Evolutionary conservation across 345 rosid genomes (phyloP).

Genomic region (Sonneratia caseolaris): DNA sequence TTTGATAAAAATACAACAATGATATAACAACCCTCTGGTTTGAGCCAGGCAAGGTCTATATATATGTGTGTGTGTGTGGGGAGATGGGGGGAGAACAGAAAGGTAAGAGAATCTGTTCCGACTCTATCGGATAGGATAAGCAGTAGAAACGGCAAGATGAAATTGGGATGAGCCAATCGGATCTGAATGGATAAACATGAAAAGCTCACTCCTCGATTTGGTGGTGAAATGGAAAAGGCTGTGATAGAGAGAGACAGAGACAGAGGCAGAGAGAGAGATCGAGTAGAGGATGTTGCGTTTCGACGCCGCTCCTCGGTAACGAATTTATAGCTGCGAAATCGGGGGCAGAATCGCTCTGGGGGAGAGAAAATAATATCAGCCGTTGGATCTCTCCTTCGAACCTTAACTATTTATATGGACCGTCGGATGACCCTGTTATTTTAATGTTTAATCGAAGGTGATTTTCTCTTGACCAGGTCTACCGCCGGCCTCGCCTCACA

Average conservation of each 20-base stretch:
- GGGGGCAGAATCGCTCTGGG: too few relatives aligned
- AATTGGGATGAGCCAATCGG: not conserved
- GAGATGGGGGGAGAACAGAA: not conserved
- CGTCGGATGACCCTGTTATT: too few relatives aligned
- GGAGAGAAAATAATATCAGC: too few relatives aligned
- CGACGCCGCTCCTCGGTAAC: not conserved
- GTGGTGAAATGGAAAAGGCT: not conserved
- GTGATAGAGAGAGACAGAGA: not conserved
- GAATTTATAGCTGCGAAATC: not conserved
- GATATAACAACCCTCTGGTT: too few relatives aligned
- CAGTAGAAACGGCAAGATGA: not conserved
- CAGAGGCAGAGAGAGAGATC: not conserved
- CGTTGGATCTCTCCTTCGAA: too few relatives aligned
- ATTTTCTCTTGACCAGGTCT: too few relatives aligned
- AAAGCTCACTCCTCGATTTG: not conserved
- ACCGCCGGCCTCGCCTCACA: too few relatives aligned
- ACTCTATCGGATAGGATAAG: not conserved
- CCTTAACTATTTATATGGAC: too few relatives aligned
- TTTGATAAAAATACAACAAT: too few relatives aligned
- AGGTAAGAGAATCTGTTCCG: not conserved
- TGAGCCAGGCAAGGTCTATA: too few relatives aligned
- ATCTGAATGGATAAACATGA: not conserved
- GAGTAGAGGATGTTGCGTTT: not conserved
- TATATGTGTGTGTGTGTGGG: not conserved
- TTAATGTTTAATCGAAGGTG: too few relatives aligned